Conservation (phyloP, 2,329 filamentous ascomycete species). For the Colletotrichum endophyticum region DNA sequence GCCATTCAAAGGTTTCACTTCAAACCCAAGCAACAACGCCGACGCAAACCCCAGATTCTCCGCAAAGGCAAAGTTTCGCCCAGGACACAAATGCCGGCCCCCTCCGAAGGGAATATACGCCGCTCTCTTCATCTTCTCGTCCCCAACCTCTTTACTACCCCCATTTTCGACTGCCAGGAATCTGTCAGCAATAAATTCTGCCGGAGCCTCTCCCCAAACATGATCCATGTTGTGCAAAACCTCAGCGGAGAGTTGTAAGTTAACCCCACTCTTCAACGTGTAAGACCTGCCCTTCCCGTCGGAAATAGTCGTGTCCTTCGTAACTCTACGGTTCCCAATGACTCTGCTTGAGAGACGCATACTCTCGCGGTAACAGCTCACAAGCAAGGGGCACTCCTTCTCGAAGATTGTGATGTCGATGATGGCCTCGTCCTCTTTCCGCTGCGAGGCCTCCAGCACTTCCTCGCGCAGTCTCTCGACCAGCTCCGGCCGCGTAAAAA, state of each 20-base stretch:
- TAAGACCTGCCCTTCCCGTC: background rate
- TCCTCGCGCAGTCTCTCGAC: conserved; percentile 29
- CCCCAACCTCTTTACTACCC: background rate
- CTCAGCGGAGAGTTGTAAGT: background rate
- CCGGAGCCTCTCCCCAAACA: background rate
- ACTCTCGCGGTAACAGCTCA: background rate
- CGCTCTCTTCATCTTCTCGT: background rate
- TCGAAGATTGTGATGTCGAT: background rate
- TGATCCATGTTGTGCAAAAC: background rate
- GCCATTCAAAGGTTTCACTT: background rate
- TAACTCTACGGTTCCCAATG: background rate
- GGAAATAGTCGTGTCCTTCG: background rate
- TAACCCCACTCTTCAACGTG: background rate
- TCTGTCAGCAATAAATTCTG: background rate
- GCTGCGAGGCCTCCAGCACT: background rate
- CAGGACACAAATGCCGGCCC: background rate
- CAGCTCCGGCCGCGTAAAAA: conserved; percentile 31
- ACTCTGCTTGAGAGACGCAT: background rate
- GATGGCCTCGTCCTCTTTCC: background rate
- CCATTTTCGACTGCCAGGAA: background rate
- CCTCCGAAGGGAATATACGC: background rate
- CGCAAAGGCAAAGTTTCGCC: background rate
- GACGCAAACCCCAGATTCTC: background rate
- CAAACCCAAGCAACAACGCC: background rate
- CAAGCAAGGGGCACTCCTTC: background rate